A percentile compares a stretch with the other conserved stretches of the same genome.
Evolutionary conservation across 1,284 basidiomycete genomes (phyloP).

Genomic region (Papiliotrema fonsecae): DNA sequence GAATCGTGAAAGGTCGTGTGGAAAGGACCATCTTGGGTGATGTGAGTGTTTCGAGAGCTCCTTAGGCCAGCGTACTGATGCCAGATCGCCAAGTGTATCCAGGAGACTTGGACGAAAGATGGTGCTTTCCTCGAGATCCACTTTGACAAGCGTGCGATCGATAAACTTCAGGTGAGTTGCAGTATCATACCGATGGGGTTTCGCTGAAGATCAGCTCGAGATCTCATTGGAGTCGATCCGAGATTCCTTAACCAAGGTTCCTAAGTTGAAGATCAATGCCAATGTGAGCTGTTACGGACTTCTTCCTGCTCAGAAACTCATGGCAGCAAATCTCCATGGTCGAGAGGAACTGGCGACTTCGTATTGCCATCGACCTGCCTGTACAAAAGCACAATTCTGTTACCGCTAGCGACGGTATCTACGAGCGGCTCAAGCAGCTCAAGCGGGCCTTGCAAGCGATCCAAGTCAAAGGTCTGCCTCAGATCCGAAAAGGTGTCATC

Average conservation of each 20-base stretch:
- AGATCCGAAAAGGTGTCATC: constrained; percentile 84
- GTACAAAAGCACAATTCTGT: too few species aligned
- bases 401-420: constrained; percentile 59
- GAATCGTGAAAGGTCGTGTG: constrained; percentile 94
- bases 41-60: constrained; percentile 53
- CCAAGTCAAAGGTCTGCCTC: constrained; percentile 86
- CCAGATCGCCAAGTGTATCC: constrained; percentile 83
- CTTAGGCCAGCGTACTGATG: background rate
- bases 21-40: constrained; percentile 95
- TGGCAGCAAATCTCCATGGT: constrained; percentile 61
- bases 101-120: constrained; percentile 91
- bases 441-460: constrained; percentile 75
- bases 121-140: constrained; percentile 93
- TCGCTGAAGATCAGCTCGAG: constrained; percentile 61
- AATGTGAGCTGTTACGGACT: constrained; percentile 53
- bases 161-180: constrained; percentile 70
- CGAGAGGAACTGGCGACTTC: constrained; percentile 70
- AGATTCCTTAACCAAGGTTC: constrained; percentile 78
- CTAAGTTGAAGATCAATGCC: constrained; percentile 89
- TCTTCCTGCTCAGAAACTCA: background rate
- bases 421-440: constrained; percentile 78
- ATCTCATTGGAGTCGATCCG: constrained; percentile 90
- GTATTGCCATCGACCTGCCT: constrained; percentile 52
- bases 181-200: constrained; percentile 3
- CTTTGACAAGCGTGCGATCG: constrained; percentile 82